A percentile compares a stretch with the other conserved stretches of the same genome.
Conservation (phyloP, 2,329 filamentous ascomycete genomes). For the Drechslera avenae region DNA sequence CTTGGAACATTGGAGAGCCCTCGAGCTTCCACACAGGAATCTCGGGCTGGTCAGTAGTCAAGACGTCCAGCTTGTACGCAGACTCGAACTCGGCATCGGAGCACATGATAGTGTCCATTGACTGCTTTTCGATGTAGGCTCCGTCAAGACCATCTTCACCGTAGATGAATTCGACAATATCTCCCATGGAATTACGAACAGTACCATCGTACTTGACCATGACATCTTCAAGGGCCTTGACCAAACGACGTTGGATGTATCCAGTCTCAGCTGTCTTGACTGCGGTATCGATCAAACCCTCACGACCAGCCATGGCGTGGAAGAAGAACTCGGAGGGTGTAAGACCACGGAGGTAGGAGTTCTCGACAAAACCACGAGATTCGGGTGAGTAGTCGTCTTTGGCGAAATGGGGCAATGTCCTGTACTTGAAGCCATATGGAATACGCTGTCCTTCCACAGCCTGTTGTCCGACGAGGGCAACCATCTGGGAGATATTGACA, state of each 20-base stretch:
- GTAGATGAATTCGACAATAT: slow-evolving; percentile 96
- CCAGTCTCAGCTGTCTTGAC: slow-evolving; percentile 99
- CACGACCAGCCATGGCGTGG: slow-evolving; percentile 99
- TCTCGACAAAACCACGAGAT: slow-evolving; percentile 96
- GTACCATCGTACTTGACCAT: slow-evolving; percentile 98
- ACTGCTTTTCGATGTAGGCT: slow-evolving; percentile 90
- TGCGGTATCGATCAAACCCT: slow-evolving; percentile 98
- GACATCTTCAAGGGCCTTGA: slow-evolving; percentile 97
- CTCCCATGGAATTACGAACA: slow-evolving; percentile 93
- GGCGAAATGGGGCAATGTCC: slow-evolving; percentile 94
- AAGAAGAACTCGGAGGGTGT: slow-evolving; percentile 99
- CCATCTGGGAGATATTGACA: slow-evolving; percentile 99
- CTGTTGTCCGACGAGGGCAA: slow-evolving; percentile 94
- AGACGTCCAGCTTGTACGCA: slow-evolving; percentile 85
- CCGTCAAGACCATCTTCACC: slow-evolving; percentile 97
- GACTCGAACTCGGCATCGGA: slow-evolving; percentile 78
- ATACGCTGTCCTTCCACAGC: slow-evolving; percentile 99
- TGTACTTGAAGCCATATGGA: slow-evolving; percentile 98
- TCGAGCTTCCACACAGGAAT: slow-evolving; percentile 76
- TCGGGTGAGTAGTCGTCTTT: slow-evolving; percentile 99
- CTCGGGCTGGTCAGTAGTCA: slow-evolving; percentile 69
- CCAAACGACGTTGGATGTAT: slow-evolving; percentile 97
- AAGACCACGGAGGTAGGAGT: slow-evolving; percentile 93
- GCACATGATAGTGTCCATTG: slow-evolving; percentile 82
- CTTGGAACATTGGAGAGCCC: slow-evolving; percentile 82